These are phyloP conservation scores for Colletotrichum tropicicola DNA, from an alignment of 2,329 filamentous ascomycete genomes.

Conservation along the genomic window DNA sequence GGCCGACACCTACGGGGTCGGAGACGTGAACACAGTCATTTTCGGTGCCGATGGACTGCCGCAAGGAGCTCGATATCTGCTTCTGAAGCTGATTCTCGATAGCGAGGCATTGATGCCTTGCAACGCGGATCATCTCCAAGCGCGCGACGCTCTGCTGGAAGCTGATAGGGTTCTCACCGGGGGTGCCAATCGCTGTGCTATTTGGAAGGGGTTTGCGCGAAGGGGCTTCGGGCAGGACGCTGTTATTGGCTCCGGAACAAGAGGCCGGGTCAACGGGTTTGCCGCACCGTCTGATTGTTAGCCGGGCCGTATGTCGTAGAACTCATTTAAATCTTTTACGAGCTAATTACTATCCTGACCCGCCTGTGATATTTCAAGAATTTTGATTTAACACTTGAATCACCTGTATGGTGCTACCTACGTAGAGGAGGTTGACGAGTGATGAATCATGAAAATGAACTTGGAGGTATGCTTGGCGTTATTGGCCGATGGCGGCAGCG, in stretches of 20 bases:
- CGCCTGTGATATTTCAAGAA: no score
- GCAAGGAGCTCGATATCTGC: constrained; percentile 55
- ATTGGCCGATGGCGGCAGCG: no score
- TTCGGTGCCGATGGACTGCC: constrained; percentile 41
- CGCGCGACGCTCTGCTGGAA: constrained; percentile 58
- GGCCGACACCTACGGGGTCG: constrained; percentile 60
- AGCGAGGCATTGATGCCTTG: constrained; percentile 61
- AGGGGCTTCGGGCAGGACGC: constrained; percentile 53
- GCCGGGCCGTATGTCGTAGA: no score
- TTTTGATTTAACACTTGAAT: no score
- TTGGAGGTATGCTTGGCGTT: no score
- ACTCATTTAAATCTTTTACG: background rate
- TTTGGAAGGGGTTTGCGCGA: constrained; percentile 62
- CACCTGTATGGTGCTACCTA: no score
- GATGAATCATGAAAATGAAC: no score
- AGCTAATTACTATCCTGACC: no score
- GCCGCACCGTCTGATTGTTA: background rate
- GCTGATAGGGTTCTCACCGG: constrained; percentile 39
- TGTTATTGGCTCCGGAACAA: background rate
- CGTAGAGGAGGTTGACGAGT: no score
- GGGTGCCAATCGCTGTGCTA: constrained; percentile 54
- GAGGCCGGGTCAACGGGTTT: constrained; percentile 1
- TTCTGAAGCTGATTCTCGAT: constrained; percentile 58
- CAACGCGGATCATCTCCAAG: constrained; percentile 57
- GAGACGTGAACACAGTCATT: constrained; percentile 44